Base-by-base conservation (phyloP, 2,329 filamentous ascomycete genomes). In the Sclerotiophoma versabilis region DNA sequence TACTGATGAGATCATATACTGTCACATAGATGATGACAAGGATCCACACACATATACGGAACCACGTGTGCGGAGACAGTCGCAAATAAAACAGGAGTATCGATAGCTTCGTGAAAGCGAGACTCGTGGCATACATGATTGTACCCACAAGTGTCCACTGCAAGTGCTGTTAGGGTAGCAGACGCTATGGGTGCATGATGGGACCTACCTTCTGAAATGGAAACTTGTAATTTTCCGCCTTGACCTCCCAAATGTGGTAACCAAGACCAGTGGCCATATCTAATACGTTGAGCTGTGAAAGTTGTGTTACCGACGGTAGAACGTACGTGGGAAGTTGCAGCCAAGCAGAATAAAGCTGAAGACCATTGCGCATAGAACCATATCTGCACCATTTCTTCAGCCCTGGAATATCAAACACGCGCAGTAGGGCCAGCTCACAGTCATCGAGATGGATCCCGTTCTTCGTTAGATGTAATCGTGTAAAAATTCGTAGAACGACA, bases 221-320 rank as follows among this genome's bases (percentile, higher is more conserved):
- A 7, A 34, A 34, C 30, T 44, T 33, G n/a, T 22, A 58, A 15
- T 34, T 27, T 11, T 44, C 30, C 19, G 22, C 38, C 12, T 38
- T 42, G 3, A 54, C 46, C 7, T 58, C 55, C 41, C 55, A 58
- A 5, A 49, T 38, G n/a, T 51, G 42, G 22, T 58, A 58, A 2
- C 55, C 50, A 26, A 54, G 55, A 14, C 46, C 55, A 27, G 45
- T 14, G 2, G 22, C 19, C 46, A 58, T 54, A 22, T 54, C 42
- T 52, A 19, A 22, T 12, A 39, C 12, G 9, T 6, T 39, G 11
- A 39, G 22, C 22, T 23, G 25, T 9, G 22, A 2, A 25, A 26
- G 4, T 12, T 22, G 19, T n/a, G n/a, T n/a, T n/a, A n/a, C 15
- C 17, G 11, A 15, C 2, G 30, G 7, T 9, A 15, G 19, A 17